Evolutionary conservation across 1,284 basidiomycete species (phyloP), one percentile per base, ranked within the genome.

Genomic region (Peniophora sp.): DNA sequence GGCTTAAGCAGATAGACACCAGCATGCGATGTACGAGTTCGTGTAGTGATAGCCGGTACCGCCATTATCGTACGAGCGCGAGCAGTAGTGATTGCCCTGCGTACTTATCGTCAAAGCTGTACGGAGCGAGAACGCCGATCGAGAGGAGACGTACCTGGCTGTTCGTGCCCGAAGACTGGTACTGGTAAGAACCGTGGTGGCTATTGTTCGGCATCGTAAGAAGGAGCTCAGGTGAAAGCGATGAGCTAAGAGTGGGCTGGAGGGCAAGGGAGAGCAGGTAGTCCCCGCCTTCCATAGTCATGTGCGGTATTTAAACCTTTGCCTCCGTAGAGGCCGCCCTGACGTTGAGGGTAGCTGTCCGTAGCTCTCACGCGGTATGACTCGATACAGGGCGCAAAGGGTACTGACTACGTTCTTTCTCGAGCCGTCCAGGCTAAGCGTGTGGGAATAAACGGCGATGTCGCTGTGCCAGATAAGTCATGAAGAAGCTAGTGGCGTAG

Each of bases 61-160:
- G 3, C 69, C 67, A 34, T 54, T 59, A 18, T 68, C 66, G 36
- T 71, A 71, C 58, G 74, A 64, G 42, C 78, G 74, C 54, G 67
- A 66, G 60, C 77, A 80, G 55, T 76, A 81, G 53, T 75, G 73
- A 57, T 82, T 82, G 1, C 79, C 80, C 77, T 80, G 49, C 2
- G 18, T 36, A 44, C 45, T 46, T 39, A 23, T 47, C 11, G 8
- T 18, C 23, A 47, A 18, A 34, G 32, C 24, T 22, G 48, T 9
- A 36, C 15, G 11, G 14, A n/a, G 24, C 8, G 42, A 35, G 18
- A 1, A 1, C 14, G 11, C 3, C 2, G 15, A 32, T 18, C 17
- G 9, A 18, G 14, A 23, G 34, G 20, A 24, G 3, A 54, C 65
- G 34, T 46, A 77, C 79, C 63, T 76, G 71, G 50, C 54, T 59